A percentile compares a stretch with the other conserved stretches of the same genome.
Conservation (phyloP, 1,284 basidiomycete genomes). For the Singerocomus rubriflavus region DNA sequence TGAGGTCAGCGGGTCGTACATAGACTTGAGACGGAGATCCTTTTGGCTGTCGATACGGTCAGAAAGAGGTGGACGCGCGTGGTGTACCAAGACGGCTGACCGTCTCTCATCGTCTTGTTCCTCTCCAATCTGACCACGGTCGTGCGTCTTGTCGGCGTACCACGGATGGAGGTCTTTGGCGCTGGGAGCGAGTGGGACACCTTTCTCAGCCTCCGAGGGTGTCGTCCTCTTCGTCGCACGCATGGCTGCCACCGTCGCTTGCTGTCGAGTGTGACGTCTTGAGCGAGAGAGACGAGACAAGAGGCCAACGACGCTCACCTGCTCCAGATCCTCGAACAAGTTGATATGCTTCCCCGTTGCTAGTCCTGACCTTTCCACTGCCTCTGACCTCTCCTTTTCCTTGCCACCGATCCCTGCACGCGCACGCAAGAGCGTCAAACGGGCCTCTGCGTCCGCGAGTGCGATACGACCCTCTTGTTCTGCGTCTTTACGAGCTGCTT, state of each 20-base stretch:
- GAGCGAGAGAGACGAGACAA: not conserved
- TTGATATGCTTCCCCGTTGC: constrained; percentile 58
- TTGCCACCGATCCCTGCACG: constrained; percentile 48
- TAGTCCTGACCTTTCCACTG: constrained; percentile 28
- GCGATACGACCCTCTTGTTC: constrained; percentile 67
- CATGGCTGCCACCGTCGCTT: constrained; percentile 43
- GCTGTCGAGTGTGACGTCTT: constrained; percentile 30
- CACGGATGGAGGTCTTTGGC: constrained; percentile 74
- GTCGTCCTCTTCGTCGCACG: constrained; percentile 46
- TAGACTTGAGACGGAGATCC: constrained; percentile 59
- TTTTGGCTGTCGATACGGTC: constrained; percentile 44
- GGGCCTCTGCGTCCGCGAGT: constrained; percentile 76
- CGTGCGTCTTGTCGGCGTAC: constrained; percentile 53
- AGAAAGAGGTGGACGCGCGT: not conserved
- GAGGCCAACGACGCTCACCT: constrained; percentile 36
- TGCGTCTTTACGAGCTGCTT: constrained; percentile 61
- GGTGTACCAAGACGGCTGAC: constrained; percentile 18
- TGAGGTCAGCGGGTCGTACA: constrained; percentile 69
- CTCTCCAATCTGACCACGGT: constrained; percentile 30
- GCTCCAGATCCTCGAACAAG: constrained; percentile 73
- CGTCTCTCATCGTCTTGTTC: constrained; percentile 23
- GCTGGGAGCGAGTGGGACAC: constrained; percentile 67
- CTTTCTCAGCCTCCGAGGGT: constrained; percentile 59
- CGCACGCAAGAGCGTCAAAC: constrained; percentile 64
- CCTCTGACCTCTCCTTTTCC: constrained; percentile 38